These are phyloP conservation scores for Phytophthora niederhauseri DNA, from an alignment of 352 stramenopile genomes.

Conservation along the genomic window DNA sequence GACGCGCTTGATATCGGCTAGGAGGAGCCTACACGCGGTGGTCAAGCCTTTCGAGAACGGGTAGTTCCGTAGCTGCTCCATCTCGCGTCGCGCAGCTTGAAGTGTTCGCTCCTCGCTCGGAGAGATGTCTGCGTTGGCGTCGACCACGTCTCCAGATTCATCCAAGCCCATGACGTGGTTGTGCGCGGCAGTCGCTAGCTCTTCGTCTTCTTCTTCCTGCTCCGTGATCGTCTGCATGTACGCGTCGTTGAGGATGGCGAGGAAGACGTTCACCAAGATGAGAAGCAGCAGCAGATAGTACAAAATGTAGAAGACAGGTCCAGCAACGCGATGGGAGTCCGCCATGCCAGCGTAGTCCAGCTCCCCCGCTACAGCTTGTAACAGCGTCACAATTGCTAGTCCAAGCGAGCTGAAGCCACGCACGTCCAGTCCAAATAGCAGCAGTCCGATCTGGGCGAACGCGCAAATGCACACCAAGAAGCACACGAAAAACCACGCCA, in stretches of 20 bases:
- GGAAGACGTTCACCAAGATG: conserved; percentile 76
- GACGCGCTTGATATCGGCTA: conserved; percentile 50
- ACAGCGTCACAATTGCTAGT: conserved; percentile 52
- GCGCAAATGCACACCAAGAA: conserved; percentile 63
- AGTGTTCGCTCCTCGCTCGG: conserved; percentile 31
- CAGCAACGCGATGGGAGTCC: conserved; percentile 50
- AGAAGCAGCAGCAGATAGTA: conserved; percentile 78
- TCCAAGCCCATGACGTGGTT: conserved; percentile 28
- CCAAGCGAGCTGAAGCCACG: conserved; percentile 63
- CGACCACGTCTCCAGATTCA: conserved; percentile 31
- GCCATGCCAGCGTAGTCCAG: conserved; percentile 58
- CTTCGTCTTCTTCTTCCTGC: conserved; percentile 62
- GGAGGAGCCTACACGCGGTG: conserved; percentile 36
- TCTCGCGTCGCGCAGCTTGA: conserved; percentile 35
- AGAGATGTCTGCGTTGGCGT: conserved; percentile 34
- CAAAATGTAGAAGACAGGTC: conserved; percentile 70
- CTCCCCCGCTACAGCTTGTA: conserved; percentile 64
- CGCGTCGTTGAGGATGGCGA: conserved; percentile 78
- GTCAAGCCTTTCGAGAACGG: conserved; percentile 62
- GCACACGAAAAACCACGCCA: conserved; percentile 66
- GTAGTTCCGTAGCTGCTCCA: conserved; percentile 56
- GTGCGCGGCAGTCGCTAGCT: conserved; percentile 27
- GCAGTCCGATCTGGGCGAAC: conserved; percentile 69
- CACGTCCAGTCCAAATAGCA: conserved; percentile 66
- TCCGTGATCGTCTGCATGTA: conserved; percentile 75